phyloP scores from a whole-genome alignment of 257 asterid species.

The Echites panduratus region DNA sequence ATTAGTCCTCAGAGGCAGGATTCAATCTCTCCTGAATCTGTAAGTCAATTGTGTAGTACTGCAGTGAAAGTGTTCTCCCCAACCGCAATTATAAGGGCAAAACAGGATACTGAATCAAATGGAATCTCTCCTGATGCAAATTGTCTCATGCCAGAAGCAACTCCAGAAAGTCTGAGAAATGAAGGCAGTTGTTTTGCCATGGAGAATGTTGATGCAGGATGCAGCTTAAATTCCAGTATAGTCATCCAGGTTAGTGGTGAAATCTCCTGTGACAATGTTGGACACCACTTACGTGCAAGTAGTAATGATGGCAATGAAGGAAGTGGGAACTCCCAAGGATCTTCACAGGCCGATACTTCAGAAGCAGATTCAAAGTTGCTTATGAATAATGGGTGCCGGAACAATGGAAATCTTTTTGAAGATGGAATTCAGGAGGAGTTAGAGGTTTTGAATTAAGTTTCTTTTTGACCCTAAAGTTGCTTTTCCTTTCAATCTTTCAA shows the following conservation, averaged over 20 bases:
- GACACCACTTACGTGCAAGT: constrained; percentile 1
- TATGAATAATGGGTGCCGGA: constrained; percentile 34
- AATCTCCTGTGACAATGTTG: constrained; percentile 9
- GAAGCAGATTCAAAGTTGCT: constrained; percentile 29
- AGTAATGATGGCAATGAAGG: constrained; percentile 15
- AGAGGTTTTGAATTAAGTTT: constrained; percentile 68
- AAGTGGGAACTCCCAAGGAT: constrained; percentile 15
- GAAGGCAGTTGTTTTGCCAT: constrained; percentile 9
- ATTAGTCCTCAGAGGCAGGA: constrained; percentile 54
- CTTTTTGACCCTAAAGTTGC: constrained; percentile 18
- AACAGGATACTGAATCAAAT: constrained; percentile 18
- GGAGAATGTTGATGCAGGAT: constrained; percentile 32
- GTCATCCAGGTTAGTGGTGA: constrained; percentile 11
- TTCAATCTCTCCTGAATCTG: constrained; percentile 55
- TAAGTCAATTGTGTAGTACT: constrained; percentile 29
- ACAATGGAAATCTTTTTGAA: constrained; percentile 37
- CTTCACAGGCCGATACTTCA: constrained; percentile 21
- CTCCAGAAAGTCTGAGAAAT: constrained; percentile 10
- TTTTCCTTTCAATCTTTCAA: neutral
- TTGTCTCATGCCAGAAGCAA: constrained; percentile 11
- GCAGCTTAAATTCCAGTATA: constrained; percentile 17
- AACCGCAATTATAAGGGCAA: constrained; percentile 12
- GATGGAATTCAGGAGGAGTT: constrained; percentile 53
- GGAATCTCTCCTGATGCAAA: constrained; percentile 11
- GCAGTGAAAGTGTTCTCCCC: constrained; percentile 28